Evolutionary conservation across 805 yeast genomes (phyloP), one percentile per base, ranked within the genome.

Genomic region (Grigorovia jiainica): DNA sequence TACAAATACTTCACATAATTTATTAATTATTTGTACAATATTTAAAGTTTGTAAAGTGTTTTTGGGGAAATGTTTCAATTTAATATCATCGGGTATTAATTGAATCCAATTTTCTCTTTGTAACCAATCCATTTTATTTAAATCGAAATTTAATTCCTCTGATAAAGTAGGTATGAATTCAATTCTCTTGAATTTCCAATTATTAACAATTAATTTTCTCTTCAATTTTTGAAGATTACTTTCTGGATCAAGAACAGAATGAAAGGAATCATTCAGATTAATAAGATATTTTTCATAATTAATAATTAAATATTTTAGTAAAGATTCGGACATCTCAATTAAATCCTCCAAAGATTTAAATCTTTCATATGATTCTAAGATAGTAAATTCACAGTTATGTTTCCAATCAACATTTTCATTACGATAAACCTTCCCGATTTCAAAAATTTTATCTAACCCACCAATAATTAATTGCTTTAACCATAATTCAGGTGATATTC

Each of bases 401-500:
- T 95, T 84, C 1, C 82, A 70, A 58, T 90, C 98, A 23, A 90
- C 71, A 6, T 97, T 95, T 63, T 92, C 98, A 54, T 92, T 92
- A 52, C 98, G 70, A 61, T 89, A 92, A 36, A 72, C 79, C 41
- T 75, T 72, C 0, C 97, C 97, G 41, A 92, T 75, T 55, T 92
- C 97, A 60, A 76, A 92, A 2, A 92, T 80, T 49, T 75, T 77
- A 50, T 89, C 95, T 53, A 89, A 77, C 1, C 98, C 98, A 7
- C 85, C 72, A 27, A 90, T 78, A 2, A 87, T 74, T 39, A 92
- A 63, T 48, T 83, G 73, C 56, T 92, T 92, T 42, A 92, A 71
- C 96, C 96, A 92, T 31, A 92, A 64, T 55, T 90, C 98, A 0
- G 98, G 98, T 0, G 98, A 97, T 2, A 92, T 90, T 34, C 98